Evolutionary conservation across 2,329 filamentous ascomycete genomes (phyloP), one percentile per base, ranked within the genome.

Genomic region (Pochonia chlamydosporia): DNA sequence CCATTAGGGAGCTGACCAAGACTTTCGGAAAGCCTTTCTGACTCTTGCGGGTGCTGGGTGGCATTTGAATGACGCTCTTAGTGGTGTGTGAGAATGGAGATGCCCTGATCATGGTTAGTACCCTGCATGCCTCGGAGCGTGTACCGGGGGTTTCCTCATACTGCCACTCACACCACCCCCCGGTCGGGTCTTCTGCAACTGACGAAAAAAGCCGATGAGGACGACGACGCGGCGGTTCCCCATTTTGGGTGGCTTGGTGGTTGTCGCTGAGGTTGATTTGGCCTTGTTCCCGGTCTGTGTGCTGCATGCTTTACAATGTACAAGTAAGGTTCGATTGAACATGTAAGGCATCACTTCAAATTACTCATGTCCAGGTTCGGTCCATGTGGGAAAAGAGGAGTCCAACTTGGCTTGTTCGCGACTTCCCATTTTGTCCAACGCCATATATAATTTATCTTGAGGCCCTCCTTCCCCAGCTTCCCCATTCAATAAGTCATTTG

Each of bases 401-500:
- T 28, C 26, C n/a, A n/a, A n/a, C 8, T 37, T 37, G 35, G 8
- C n/a, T 16, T 16, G 35, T 21, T 42, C 24, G 40, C 40, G 40
- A 28, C 26, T 30, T 26, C 40, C 40, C 40, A 3, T 21, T 42
- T 18, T 20, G 24, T 28, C 16, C 6, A 30, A 7, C 23, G 18
- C 18, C 6, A 28, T 13, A 16, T 28, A 42, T 42, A 21, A 33
- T n/a, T n/a, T 28, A 39, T 39, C 40, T 42, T 24, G 21, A 16
- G 14, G 5, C 24, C 9, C 40, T 28, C 40, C 40, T 42, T 21
- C 14, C 26, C 40, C 23, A 18, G 40, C 40, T n/a, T n/a, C 4
- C 28, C 53, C 46, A 48, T 50, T 49, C 44, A 63, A 46, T 51
- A 50, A 18, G 53, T 54, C 43, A 55, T 57, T 18, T 57, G 57